These are phyloP conservation scores for Leccinum angustisporum DNA, from an alignment of 1,284 basidiomycete species.

Conservation along the genomic window DNA sequence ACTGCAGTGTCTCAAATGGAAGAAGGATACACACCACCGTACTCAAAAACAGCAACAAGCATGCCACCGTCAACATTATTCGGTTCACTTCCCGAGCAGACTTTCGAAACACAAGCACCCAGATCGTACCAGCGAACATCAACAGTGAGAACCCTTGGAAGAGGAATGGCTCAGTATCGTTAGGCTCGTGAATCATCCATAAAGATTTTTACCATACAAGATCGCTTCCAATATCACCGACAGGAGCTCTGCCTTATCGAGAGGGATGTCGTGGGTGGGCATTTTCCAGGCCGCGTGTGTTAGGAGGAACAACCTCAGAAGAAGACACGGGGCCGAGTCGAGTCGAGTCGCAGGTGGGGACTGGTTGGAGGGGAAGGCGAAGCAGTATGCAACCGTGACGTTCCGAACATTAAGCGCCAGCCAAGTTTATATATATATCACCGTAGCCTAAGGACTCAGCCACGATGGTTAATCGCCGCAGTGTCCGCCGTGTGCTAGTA, in stretches of 20 bases:
- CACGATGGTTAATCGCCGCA: background rate
- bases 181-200: background rate
- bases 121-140: constrained; percentile 23
- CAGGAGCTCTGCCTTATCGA: constrained; percentile 25
- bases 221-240: constrained; percentile 20
- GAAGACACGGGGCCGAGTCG: background rate
- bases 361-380: background rate
- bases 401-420: background rate
- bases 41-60: constrained; percentile 19
- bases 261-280: background rate
- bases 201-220: constrained; percentile 19
- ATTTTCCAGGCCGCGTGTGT: constrained; percentile 5
- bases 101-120: constrained; percentile 9
- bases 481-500: background rate
- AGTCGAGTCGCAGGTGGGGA: background rate
- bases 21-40: constrained; percentile 12
- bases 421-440: background rate
- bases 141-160: constrained; percentile 19
- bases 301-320: background rate
- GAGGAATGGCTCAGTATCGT: background rate
- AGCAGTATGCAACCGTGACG: background rate
- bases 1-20: background rate
- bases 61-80: constrained; percentile 17
- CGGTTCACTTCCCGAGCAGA: constrained; percentile 6
- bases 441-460: background rate